Evolutionary conservation across 1,139 yeast genomes (phyloP).

Genomic region (Meyerozyma athensensis): DNA sequence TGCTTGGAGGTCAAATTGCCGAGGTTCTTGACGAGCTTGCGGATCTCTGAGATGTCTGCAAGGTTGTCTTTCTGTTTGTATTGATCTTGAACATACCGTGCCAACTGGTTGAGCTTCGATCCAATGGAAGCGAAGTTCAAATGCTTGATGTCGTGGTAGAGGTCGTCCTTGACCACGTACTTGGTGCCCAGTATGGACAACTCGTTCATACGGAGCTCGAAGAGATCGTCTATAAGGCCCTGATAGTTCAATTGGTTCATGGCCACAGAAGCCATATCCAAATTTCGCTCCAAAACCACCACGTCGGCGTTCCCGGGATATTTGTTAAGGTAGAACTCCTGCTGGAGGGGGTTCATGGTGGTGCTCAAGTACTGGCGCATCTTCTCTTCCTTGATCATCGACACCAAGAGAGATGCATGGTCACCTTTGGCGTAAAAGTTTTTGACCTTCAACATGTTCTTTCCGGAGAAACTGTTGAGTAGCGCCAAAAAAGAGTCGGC

Average conservation of each 20-base stretch:
- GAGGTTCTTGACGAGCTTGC: conserved; percentile 64
- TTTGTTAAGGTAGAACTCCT: conserved; percentile 31
- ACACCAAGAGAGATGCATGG: conserved; percentile 29
- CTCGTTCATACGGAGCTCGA: conserved; percentile 47
- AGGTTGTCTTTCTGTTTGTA: conserved; percentile 56
- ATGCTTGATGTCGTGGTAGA: conserved; percentile 48
- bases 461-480: conserved; percentile 12
- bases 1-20: conserved; percentile 67
- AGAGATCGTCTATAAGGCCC: conserved; percentile 75
- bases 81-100: conserved; percentile 65
- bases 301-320: conserved; percentile 51
- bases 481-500: conserved; percentile 23
- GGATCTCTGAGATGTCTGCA: conserved; percentile 55
- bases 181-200: conserved; percentile 21
- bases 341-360: conserved; percentile 29
- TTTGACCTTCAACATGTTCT: conserved; percentile 25
- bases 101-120: conserved; percentile 61
- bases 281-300: conserved; percentile 70
- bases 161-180: conserved; percentile 22
- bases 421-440: conserved; percentile 40
- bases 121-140: conserved; percentile 82
- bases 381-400: conserved; percentile 20
- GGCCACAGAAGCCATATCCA: conserved; percentile 68
- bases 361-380: conserved; percentile 28
- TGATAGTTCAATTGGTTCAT: conserved; percentile 75